Evolutionary conservation across 352 stramenopile genomes (phyloP).

Genomic region (Thalassiosira exigua): DNA sequence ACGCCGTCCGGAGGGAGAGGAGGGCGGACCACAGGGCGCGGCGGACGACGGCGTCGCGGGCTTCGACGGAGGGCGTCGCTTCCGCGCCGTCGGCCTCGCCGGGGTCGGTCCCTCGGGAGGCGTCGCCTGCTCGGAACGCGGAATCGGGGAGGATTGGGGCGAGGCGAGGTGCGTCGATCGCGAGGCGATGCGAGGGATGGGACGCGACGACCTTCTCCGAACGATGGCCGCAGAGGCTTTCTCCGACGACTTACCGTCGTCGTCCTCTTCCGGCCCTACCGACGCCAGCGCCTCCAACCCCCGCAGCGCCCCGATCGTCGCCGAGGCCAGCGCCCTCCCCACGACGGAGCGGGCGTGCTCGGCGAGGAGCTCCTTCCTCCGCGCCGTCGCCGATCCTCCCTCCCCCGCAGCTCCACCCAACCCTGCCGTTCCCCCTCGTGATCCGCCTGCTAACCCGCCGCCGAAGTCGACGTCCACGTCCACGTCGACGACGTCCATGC

Average conservation of each 20-base stretch:
- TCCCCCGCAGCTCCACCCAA: background rate
- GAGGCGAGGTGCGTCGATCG: too few relatives aligned
- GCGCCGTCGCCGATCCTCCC: background rate
- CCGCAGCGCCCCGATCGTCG: constrained; percentile 42
- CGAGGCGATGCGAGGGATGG: too few relatives aligned
- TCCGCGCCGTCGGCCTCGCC: background rate
- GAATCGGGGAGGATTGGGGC: background rate
- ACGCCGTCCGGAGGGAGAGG: constrained; percentile 39
- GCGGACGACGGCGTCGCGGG: constrained; percentile 26
- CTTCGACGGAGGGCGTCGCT: too few relatives aligned
- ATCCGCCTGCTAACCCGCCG: constrained; percentile 12
- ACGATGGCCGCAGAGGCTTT: background rate
- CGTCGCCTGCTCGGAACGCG: constrained; percentile 4
- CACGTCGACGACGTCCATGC: constrained; percentile 3
- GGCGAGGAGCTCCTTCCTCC: constrained; percentile 13
- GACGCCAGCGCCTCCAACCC: constrained; percentile 47
- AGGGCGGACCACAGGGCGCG: constrained; percentile 44
- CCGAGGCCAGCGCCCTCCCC: constrained; percentile 41
- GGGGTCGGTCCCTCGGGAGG: background rate
- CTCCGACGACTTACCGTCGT: too few relatives aligned
- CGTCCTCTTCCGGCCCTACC: background rate
- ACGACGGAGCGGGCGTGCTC: constrained; percentile 48
- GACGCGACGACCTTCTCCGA: too few relatives aligned
- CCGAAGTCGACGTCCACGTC: background rate
- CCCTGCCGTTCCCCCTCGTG: background rate